Percentiles rank a stretch among this genome's conserved stretches.
Evolutionary conservation across 1,284 basidiomycete species (phyloP).

Genomic region (Puccinia horiana): DNA sequence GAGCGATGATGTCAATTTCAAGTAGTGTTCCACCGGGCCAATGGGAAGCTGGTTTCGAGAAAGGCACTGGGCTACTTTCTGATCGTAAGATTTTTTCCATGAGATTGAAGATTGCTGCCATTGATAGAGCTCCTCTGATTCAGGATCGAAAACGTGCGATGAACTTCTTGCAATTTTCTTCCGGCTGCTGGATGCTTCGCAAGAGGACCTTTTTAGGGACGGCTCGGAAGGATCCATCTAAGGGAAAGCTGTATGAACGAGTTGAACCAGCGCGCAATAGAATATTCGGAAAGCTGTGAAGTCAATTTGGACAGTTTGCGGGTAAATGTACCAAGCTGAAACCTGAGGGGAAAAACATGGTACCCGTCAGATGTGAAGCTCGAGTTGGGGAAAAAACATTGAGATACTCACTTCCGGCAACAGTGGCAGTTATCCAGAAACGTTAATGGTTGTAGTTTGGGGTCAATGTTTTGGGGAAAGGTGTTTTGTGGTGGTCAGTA

Average conservation of each 20-base stretch:
- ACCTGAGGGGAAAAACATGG: no score
- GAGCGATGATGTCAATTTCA: background rate
- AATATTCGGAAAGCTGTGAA: background rate
- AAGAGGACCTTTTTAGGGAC: background rate
- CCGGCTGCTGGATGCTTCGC: conserved; percentile 7
- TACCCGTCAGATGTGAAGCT: no score
- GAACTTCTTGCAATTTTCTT: background rate
- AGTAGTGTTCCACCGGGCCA: conserved; percentile 25
- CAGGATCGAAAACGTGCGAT: conserved; percentile 15
- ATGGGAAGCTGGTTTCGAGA: conserved; percentile 18
- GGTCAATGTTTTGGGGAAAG: no score
- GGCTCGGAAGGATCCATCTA: background rate
- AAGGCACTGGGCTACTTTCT: conserved; percentile 29
- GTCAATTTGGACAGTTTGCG: background rate
- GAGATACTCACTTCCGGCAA: no score
- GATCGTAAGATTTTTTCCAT: conserved; percentile 35
- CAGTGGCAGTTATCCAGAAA: no score
- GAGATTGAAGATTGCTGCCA: conserved; percentile 15
- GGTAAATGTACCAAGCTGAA: background rate
- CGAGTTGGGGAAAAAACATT: no score
- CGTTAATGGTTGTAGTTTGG: no score
- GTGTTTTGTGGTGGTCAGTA: no score
- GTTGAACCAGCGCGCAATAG: background rate
- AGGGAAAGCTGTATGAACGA: background rate
- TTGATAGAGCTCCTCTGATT: conserved; percentile 3